Evolutionary conservation across 495 filamentous ascomycete species (phyloP), one percentile per base, ranked within the genome.

Genomic region (Xylaria flabelliformis): DNA sequence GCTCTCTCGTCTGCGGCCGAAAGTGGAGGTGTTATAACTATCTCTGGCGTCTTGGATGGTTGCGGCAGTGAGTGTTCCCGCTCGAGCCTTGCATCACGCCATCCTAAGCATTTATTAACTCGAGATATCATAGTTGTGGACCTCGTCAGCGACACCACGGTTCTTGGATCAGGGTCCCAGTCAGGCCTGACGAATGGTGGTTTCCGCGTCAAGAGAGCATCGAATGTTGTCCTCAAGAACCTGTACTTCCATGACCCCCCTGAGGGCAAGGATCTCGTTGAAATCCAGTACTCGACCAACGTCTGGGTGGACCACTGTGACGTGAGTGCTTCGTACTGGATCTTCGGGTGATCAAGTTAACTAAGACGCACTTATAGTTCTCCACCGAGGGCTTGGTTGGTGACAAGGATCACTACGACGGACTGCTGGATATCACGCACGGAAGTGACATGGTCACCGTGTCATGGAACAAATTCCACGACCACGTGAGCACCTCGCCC

Each of bases 301-400:
- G 82, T 88, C 34, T 88, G 86, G 85, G 77, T 88, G 62, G 86
- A 88, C 77, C 86, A 88, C 78, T 80, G 79, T 74, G 86, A 88
- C 29, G 67, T 69, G 41, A 61, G 67, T 36, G 1, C 12, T 62
- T 39, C 12, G 21, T 46, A 51, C 12, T 8, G 10, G 29, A 21
- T 21, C 12, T 3, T 21, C 13, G 24, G 19, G 34, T 48, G 1
- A 29, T 36, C 7, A 39, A 36, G 8, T 29, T 67, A 51, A 67
- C 39, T 41, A 9, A 41, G 5, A 24, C 39, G 4, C 15, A 0
- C 24, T 76, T 7, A 26, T 34, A 68, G 66, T 80, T 88, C 26
- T 85, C 83, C n/a, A 83, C 82, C 44, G 78, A 84, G 73, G 75
- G 72, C 5, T 17, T 75, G 9, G 69, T 39, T 17, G 70, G 73